A percentile compares a stretch with the other conserved stretches of the same genome.
Conservation (phyloP, 352 stramenopile genomes). For the Pythium scleroteichum region DNA sequence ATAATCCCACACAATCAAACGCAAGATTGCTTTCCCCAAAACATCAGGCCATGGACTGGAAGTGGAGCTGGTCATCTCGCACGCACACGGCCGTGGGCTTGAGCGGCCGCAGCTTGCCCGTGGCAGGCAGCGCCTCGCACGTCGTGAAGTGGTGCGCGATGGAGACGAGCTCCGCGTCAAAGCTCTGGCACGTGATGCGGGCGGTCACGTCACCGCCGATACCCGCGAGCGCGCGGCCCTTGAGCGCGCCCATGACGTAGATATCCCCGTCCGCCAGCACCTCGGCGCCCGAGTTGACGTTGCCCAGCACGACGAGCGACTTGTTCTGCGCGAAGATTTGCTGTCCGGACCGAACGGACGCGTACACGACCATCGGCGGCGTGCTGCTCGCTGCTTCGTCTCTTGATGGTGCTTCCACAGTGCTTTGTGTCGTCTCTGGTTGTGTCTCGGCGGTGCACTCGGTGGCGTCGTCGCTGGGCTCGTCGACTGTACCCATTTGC, state of each 20-base stretch:
- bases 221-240: conserved; percentile 83
- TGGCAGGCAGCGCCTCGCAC: conserved; percentile 60
- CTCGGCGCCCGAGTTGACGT: conserved; percentile 86
- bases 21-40: neutral
- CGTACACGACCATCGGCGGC: conserved; percentile 65
- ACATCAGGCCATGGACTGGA: conserved; percentile 39
- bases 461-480: neutral
- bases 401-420: neutral
- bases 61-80: conserved; percentile 58
- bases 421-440: neutral
- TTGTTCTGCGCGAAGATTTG: conserved; percentile 85
- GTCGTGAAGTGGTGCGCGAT: conserved; percentile 91
- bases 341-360: conserved; percentile 84
- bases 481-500: neutral
- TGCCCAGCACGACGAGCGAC: conserved; percentile 82
- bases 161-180: conserved; percentile 89
- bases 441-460: neutral
- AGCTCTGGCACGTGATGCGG: conserved; percentile 73
- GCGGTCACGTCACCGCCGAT: conserved; percentile 75
- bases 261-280: conserved; percentile 88
- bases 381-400: neutral
- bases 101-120: conserved; percentile 41
- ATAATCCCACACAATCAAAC: neutral
- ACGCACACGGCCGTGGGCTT: conserved; percentile 63
- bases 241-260: conserved; percentile 77